Evolutionary conservation across 177 flowering plant species (phyloP).

Genomic region (Vitis hybrid): DNA sequence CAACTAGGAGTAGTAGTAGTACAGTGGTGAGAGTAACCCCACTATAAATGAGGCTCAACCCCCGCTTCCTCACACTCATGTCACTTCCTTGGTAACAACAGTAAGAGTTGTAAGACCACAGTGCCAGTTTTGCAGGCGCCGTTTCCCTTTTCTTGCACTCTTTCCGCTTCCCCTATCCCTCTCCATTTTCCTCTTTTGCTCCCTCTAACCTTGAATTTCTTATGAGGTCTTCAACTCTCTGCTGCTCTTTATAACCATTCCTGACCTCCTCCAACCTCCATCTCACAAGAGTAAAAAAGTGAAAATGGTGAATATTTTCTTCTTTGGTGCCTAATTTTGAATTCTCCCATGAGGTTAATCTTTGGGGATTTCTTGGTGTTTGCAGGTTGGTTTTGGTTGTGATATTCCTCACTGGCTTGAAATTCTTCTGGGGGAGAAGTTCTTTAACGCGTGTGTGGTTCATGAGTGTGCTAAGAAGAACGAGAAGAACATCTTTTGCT

Average conservation of each 20-base stretch:
- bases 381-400: slow-evolving; percentile 7
- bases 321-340: background rate
- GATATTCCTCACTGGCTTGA: slow-evolving; percentile 35
- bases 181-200: background rate
- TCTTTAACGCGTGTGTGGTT: slow-evolving; percentile 36
- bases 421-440: slow-evolving; percentile 34
- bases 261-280: no score
- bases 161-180: background rate
- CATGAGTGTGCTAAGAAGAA: slow-evolving; percentile 49
- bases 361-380: background rate
- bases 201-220: background rate
- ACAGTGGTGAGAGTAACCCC: background rate
- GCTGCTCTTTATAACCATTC: no score
- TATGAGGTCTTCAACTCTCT: background rate
- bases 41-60: background rate
- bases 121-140: slow-evolving; percentile 1
- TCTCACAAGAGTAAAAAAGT: background rate
- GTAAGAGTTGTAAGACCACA: background rate
- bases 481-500: slow-evolving; percentile 59
- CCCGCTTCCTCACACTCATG: background rate
- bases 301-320: background rate
- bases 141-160: slow-evolving; percentile 9
- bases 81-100: background rate
- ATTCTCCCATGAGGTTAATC: no score
- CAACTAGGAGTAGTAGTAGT: background rate